Evolutionary conservation across 129 eudicot genomes (phyloP).

Genomic region (Pseudognaphalium luteoalbum): DNA sequence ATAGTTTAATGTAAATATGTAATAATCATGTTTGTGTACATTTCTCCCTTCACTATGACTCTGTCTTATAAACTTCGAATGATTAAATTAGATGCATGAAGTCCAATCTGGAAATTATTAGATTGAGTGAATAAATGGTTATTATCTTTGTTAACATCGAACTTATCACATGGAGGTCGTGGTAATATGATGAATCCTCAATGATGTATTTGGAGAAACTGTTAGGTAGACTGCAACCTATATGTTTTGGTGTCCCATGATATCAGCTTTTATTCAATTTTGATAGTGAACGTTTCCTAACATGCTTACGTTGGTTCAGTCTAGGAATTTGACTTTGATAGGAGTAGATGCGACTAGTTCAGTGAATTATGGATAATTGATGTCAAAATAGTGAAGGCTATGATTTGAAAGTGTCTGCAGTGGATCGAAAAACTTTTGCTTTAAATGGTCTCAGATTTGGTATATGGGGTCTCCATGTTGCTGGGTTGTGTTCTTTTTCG

Average conservation of each 20-base stretch:
- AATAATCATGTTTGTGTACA: not conserved
- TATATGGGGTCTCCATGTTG: not conserved
- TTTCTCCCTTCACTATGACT: not conserved
- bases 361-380: too few species aligned
- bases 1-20: not conserved
- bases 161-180: not conserved
- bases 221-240: not conserved
- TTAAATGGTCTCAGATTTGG: too few species aligned
- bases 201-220: too few species aligned
- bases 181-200: too few species aligned
- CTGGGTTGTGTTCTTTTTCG: not conserved
- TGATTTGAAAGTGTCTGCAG: too few species aligned
- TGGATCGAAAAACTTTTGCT: not conserved
- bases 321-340: too few species aligned
- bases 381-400: too few species aligned
- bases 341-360: too few species aligned
- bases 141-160: not conserved
- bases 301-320: too few species aligned
- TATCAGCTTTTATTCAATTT: too few species aligned
- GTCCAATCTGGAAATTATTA: not conserved
- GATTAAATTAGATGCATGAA: slow-evolving; percentile 6
- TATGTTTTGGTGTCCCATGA: not conserved
- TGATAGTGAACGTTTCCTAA: too few species aligned
- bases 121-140: not conserved
- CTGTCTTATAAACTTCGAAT: not conserved